Conservation (phyloP, 768 basidiomycete genomes). For the Rhizopogon rudus region DNA sequence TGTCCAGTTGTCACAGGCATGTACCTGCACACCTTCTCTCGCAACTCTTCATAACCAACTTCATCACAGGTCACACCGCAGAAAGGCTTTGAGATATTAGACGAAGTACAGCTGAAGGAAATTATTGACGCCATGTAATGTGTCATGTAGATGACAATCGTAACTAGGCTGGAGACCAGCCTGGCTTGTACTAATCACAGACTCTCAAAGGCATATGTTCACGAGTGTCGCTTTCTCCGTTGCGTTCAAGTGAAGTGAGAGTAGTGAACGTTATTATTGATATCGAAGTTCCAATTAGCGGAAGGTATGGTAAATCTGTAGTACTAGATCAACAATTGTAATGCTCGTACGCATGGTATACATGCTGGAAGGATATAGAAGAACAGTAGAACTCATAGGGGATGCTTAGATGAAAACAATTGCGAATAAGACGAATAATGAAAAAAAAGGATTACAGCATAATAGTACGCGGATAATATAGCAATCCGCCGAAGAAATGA, state of each 20-base stretch:
- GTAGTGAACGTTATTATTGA: conserved; percentile 1
- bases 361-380: conserved; percentile 1
- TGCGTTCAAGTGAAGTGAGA: neutral
- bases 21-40: conserved; percentile 12
- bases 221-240: neutral
- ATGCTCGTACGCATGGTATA: conserved; percentile 1
- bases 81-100: conserved; percentile 86
- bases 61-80: conserved; percentile 63
- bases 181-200: neutral
- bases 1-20: conserved; percentile 91
- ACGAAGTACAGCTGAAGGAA: conserved; percentile 74
- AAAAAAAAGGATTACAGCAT: neutral
- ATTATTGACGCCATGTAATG: conserved; percentile 80
- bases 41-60: neutral
- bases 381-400: conserved; percentile 2
- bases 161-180: neutral
- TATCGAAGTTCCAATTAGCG: conserved; percentile 6
- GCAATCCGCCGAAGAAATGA: neutral
- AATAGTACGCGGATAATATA: conserved; percentile 2
- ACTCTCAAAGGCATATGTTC: too few species aligned
- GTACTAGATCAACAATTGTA: conserved; percentile 1
- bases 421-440: conserved; percentile 6
- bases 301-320: conserved; percentile 2
- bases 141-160: conserved; percentile 4
- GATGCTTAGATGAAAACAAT: conserved; percentile 4